Evolutionary conservation across 176 grass and related monocot genomes (phyloP).

Genomic region (Zoysia pacifica): DNA sequence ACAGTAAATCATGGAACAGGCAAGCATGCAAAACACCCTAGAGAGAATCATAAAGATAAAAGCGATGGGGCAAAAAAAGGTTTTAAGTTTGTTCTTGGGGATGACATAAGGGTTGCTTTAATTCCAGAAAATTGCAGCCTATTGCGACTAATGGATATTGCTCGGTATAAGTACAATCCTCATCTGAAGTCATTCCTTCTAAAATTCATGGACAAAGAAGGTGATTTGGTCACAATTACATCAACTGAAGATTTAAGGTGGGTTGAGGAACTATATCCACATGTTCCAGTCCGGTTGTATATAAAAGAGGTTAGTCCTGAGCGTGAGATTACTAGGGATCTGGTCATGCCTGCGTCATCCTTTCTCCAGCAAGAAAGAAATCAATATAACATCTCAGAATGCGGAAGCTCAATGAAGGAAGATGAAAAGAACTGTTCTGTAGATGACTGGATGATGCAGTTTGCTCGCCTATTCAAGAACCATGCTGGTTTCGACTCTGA

Average conservation of each 20-base stretch:
- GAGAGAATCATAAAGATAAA: slow-evolving; percentile 37
- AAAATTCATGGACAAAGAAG: slow-evolving; percentile 75
- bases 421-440: slow-evolving; percentile 35
- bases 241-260: slow-evolving; percentile 71
- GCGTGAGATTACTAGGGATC: slow-evolving; percentile 53
- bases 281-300: slow-evolving; percentile 64
- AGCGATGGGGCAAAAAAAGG: slow-evolving; percentile 36
- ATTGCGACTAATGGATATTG: slow-evolving; percentile 54
- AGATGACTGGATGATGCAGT: slow-evolving; percentile 86
- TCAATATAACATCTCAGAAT: slow-evolving; percentile 38
- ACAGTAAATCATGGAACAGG: slow-evolving; percentile 12
- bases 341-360: slow-evolving; percentile 37
- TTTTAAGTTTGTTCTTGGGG: slow-evolving; percentile 66
- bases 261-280: slow-evolving; percentile 67
- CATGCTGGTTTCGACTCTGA: slow-evolving; percentile 71
- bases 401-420: slow-evolving; percentile 38
- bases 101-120: slow-evolving; percentile 73
- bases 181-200: slow-evolving; percentile 58
- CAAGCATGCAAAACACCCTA: slow-evolving; percentile 27
- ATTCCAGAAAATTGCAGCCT: slow-evolving; percentile 66
- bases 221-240: slow-evolving; percentile 88
- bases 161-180: slow-evolving; percentile 64
- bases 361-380: slow-evolving; percentile 39
- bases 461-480: slow-evolving; percentile 77
- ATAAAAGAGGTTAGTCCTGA: slow-evolving; percentile 75